Evolutionary conservation across 805 yeast species (phyloP).

Genomic region (Pichia thaimueangensis): DNA sequence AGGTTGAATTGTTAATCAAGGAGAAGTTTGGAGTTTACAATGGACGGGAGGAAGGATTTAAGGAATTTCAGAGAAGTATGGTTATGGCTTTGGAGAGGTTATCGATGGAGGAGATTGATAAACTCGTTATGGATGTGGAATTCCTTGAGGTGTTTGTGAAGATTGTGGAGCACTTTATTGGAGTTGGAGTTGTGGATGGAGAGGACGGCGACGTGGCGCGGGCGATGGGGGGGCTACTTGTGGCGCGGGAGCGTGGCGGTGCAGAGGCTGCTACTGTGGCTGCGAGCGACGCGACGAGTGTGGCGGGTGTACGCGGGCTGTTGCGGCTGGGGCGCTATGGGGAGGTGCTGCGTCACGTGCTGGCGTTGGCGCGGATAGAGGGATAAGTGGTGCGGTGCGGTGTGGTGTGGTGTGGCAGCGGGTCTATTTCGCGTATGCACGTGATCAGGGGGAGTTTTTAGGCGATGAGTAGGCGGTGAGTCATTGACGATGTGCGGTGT

Average conservation of each 20-base stretch:
- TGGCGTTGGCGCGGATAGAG: not conserved
- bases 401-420: no score
- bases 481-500: no score
- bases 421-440: no score
- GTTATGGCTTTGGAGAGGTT: not conserved
- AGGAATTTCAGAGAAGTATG: not conserved
- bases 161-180: not conserved
- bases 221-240: no score
- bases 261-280: not conserved
- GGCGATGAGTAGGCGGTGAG: no score
- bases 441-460: no score
- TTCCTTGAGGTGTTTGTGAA: not conserved
- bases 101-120: not conserved
- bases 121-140: not conserved
- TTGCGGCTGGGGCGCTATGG: not conserved
- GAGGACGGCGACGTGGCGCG: not conserved
- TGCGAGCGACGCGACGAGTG: not conserved
- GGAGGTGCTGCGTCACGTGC: not conserved
- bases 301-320: not conserved
- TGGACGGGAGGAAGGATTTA: not conserved
- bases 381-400: not conserved
- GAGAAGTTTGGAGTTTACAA: constrained; percentile 1
- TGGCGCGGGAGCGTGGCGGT: no score
- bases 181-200: not conserved
- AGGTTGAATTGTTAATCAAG: constrained; percentile 8